phyloP scores from a whole-genome alignment of 1,284 basidiomycete genomes.

The Ustilago nuda region DNA sequence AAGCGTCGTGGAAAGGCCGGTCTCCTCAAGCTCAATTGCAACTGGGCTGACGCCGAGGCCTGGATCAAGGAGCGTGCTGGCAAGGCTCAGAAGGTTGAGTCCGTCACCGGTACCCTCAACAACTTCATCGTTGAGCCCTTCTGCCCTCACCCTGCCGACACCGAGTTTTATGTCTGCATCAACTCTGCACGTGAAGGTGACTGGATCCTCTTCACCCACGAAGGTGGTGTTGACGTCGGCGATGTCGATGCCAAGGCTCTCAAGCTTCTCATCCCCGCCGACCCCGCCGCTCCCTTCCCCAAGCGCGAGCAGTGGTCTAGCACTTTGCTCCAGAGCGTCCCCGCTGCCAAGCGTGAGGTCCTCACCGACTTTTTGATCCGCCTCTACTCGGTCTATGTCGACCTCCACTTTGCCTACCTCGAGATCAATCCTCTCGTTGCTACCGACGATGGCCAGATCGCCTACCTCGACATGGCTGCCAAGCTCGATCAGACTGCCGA shows the following conservation, averaged over 20 bases:
- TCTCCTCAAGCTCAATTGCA: conserved; percentile 89
- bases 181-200: conserved; percentile 95
- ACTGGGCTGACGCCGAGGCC: conserved; percentile 77
- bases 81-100: conserved; percentile 94
- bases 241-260: conserved; percentile 98
- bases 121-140: conserved; percentile 99
- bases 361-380: conserved; percentile 84
- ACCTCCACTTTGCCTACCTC: conserved; percentile 86
- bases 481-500: conserved; percentile 98
- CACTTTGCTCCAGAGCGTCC: conserved; percentile 59
- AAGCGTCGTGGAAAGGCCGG: conserved; percentile 99
- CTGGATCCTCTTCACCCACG: conserved; percentile 97
- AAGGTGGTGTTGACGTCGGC: conserved; percentile 98
- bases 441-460: conserved; percentile 86
- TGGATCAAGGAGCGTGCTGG: conserved; percentile 93
- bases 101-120: conserved; percentile 91
- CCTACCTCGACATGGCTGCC: conserved; percentile 99
- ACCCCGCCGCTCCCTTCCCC: conserved; percentile 82
- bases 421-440: conserved; percentile 99
- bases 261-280: conserved; percentile 83
- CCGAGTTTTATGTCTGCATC: conserved; percentile 98
- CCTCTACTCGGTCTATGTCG: conserved; percentile 96
- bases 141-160: conserved; percentile 91
- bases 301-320: conserved; percentile 76
- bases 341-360: conserved; percentile 61